A percentile compares a stretch with the other conserved stretches of the same genome.
phyloP scores from a whole-genome alignment of 306 rosid genomes.

The Vigna reflexopilosa region DNA sequence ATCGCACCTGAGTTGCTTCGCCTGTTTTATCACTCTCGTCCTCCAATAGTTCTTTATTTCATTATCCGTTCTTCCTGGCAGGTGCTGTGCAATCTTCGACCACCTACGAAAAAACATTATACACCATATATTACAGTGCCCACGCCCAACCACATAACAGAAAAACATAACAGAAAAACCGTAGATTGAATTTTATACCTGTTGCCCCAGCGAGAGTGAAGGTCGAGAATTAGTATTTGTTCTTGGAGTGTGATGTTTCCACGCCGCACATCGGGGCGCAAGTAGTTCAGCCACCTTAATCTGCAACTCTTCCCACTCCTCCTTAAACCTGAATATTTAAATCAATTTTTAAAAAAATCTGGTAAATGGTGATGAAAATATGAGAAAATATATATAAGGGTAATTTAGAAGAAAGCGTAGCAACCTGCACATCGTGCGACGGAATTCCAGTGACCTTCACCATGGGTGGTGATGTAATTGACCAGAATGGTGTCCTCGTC shows the following conservation, averaged over 20 bases:
- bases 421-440: conserved; percentile 59
- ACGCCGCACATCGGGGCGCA: conserved; percentile 63
- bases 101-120: conserved; percentile 52
- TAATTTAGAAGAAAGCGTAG: not conserved
- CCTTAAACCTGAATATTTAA: conserved; percentile 50
- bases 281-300: conserved; percentile 73
- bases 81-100: conserved; percentile 84
- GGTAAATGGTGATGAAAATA: not conserved
- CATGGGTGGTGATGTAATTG: conserved; percentile 54
- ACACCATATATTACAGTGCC: not conserved
- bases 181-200: conserved; percentile 42
- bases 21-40: conserved; percentile 85
- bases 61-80: conserved; percentile 87
- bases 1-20: conserved; percentile 91
- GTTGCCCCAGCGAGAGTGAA: conserved; percentile 73
- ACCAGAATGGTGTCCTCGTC: conserved; percentile 67
- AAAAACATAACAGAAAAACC: not conserved
- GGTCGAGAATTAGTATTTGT: conserved; percentile 68
- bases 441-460: conserved; percentile 76
- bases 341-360: not conserved
- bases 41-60: conserved; percentile 94
- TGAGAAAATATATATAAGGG: too few relatives aligned
- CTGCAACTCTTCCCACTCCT: conserved; percentile 78
- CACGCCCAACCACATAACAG: not conserved
- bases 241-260: conserved; percentile 72